Evolutionary conservation across 306 rosid species (phyloP), one percentile per base, ranked within the genome.

Genomic region (Carpinus viminea): DNA sequence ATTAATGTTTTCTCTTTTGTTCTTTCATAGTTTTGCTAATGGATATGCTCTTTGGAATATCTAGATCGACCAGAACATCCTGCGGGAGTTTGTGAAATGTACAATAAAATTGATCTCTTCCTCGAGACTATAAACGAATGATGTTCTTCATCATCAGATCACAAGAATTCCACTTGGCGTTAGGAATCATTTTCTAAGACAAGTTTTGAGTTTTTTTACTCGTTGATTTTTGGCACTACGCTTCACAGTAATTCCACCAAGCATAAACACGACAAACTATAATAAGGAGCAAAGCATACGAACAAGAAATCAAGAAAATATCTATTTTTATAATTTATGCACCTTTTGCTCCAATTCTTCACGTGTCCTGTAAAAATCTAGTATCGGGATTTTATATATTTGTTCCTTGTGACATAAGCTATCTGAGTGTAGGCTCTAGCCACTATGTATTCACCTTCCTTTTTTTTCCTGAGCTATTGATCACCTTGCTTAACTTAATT

Each of bases 21-120:
- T 60, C 54, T 52, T 77, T 75, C 70, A 65, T 55, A 72, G 80
- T 41, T 71, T 74, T 78, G 73, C 70, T 84, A 77, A 66, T 84
- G 68, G 76, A 56, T 72, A 36, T 51, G 74, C 34, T 82, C 80
- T 73, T 78, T 80, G 85, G 3, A 31, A 31, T 31, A 31, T 31
- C 34, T 31, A 31, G 34, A 31, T 31, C 34, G 34, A 65, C 41
- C 72, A 73, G 71, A 76, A 75, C 80, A 65, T 71, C 78, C 54
- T 45, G 55, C 12, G 64, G 74, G 65, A 70, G 64, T 77, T 69
- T 69, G 17, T 78, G 78, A 46, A 52, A 85, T 46, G 76, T 74
- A 50, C 21, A 68, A 45, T 72, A 76, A 41, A 31, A 70, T 68
- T 68, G 79, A 31, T 41, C 68, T 79, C 50, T 71, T 70, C 53